These are phyloP conservation scores for Leccinum broughii DNA, from an alignment of 768 basidiomycete genomes.

Conservation along the genomic window DNA sequence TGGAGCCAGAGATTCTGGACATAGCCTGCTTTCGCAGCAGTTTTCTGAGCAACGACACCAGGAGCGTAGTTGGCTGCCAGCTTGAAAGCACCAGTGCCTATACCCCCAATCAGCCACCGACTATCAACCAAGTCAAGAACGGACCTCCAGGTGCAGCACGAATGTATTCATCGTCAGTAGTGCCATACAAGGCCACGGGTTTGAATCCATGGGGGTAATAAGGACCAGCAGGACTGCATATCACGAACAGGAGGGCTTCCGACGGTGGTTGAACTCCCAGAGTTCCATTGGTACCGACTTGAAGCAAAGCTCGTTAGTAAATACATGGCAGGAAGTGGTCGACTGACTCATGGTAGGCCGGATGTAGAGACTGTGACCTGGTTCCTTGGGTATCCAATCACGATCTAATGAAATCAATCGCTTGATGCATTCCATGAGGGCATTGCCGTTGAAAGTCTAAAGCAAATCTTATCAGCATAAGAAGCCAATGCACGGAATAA, in stretches of 20 bases:
- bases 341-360: conserved; percentile 69
- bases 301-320: conserved; percentile 8
- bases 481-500: neutral
- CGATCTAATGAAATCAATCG: conserved; percentile 80
- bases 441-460: conserved; percentile 76
- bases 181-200: conserved; percentile 83
- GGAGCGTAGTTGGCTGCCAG: conserved; percentile 89
- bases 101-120: conserved; percentile 6
- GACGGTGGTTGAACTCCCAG: conserved; percentile 57
- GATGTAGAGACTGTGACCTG: conserved; percentile 90
- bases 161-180: conserved; percentile 64
- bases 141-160: conserved; percentile 84
- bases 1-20: conserved; percentile 89
- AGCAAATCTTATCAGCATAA: conserved; percentile 7
- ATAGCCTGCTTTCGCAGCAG: conserved; percentile 76
- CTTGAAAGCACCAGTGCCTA: conserved; percentile 86
- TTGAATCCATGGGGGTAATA: conserved; percentile 89
- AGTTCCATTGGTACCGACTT: conserved; percentile 68
- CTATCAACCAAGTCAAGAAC: neutral
- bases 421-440: conserved; percentile 79
- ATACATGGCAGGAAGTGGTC: neutral
- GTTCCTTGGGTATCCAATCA: conserved; percentile 87
- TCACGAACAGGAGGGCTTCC: conserved; percentile 67
- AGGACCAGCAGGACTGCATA: conserved; percentile 67
- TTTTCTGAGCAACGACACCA: conserved; percentile 80